Percentiles rank a stretch among this genome's conserved stretches.
These are phyloP conservation scores for Citrus australasica DNA, from an alignment of 345 rosid genomes.

Conservation along the genomic window DNA sequence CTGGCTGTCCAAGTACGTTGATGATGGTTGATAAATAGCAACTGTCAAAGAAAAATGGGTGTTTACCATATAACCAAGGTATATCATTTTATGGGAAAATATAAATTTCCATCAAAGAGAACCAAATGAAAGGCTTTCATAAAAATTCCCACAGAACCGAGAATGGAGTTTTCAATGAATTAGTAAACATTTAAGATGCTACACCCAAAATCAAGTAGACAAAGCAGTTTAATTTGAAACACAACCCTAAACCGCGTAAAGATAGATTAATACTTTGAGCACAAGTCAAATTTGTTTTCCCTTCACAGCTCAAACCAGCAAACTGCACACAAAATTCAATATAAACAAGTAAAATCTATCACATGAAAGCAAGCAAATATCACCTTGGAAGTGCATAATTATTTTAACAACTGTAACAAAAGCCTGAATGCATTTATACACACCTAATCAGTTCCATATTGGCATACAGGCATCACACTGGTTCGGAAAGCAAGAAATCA, in stretches of 20 bases:
- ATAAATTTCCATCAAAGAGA: too few relatives aligned
- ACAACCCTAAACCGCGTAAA: too few relatives aligned
- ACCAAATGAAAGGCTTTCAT: too few relatives aligned
- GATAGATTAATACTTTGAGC: too few relatives aligned
- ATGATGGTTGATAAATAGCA: background rate
- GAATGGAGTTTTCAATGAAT: too few relatives aligned
- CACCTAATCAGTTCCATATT: conserved; percentile 11
- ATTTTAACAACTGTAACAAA: conserved; percentile 16
- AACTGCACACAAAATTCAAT: background rate
- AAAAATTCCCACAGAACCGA: too few relatives aligned
- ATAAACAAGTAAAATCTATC: conserved; percentile 1
- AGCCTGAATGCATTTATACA: conserved; percentile 14
- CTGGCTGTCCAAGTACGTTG: background rate
- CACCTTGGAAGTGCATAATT: conserved; percentile 11
- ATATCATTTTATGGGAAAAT: too few relatives aligned
- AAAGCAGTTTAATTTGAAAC: too few relatives aligned
- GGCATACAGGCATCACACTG: conserved; percentile 14
- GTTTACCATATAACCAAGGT: too few relatives aligned
- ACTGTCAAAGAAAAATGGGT: too few relatives aligned
- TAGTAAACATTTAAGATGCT: too few relatives aligned
- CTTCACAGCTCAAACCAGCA: background rate
- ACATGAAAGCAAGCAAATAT: background rate
- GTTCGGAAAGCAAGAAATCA: conserved; percentile 9
- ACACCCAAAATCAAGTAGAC: too few relatives aligned
- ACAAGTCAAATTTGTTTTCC: background rate